phyloP scores from a whole-genome alignment of 441 rosid genomes.

The Populus hybrid region DNA sequence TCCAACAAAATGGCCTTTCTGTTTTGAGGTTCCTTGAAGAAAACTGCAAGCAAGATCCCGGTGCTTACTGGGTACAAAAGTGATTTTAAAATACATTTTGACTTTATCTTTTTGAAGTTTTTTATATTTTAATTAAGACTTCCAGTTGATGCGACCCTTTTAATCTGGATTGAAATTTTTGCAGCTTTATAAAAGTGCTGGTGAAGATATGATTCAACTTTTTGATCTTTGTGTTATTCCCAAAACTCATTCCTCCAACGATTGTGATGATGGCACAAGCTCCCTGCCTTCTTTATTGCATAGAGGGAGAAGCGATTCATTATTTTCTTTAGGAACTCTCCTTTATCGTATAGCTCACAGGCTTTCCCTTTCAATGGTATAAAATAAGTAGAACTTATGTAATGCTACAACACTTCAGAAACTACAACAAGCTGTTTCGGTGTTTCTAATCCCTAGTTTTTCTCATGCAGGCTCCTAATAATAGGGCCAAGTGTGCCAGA shows the following conservation, averaged over 20 bases:
- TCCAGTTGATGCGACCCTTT: neutral
- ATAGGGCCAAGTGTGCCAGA: conserved; percentile 72
- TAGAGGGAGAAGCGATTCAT: conserved; percentile 62
- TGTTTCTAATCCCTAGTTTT: conserved; percentile 19
- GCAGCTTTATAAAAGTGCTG: conserved; percentile 91
- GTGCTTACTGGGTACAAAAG: conserved; percentile 79
- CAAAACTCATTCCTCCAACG: conserved; percentile 52
- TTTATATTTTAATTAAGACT: conserved; percentile 1
- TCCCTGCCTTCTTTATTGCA: conserved; percentile 58
- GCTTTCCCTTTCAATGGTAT: conserved; percentile 86
- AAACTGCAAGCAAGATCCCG: conserved; percentile 97
- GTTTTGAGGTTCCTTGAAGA: conserved; percentile 90
- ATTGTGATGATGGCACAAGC: conserved; percentile 47
- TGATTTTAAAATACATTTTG: conserved; percentile 6
- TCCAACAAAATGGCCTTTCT: conserved; percentile 92
- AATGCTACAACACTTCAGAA: conserved; percentile 6
- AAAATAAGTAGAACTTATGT: conserved; percentile 19
- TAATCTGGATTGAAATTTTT: conserved; percentile 15
- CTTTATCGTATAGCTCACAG: conserved; percentile 91
- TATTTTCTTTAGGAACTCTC: conserved; percentile 85
- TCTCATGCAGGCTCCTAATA: conserved; percentile 59
- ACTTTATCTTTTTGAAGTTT: conserved; percentile 3
- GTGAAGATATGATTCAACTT: conserved; percentile 90
- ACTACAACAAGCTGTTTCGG: conserved; percentile 10
- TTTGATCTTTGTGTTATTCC: conserved; percentile 90